Conservation (phyloP, 805 yeast species). For the Ogataea pilisensis region DNA sequence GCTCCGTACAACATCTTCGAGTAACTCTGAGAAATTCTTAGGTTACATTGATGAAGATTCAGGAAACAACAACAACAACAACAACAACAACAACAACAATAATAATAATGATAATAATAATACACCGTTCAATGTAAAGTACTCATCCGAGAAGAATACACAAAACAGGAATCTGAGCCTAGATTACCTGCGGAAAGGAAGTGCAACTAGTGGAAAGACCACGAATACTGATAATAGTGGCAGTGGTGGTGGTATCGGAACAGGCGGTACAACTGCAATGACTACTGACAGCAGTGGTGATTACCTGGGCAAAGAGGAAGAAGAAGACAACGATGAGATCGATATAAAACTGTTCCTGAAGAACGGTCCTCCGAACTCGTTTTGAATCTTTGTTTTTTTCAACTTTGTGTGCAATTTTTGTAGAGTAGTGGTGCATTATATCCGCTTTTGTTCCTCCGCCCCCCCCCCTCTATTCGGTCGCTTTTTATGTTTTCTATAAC, state of each 20-base stretch:
- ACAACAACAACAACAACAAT: conserved; percentile 1
- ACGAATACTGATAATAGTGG: conserved; percentile 7
- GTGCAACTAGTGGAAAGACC: conserved; percentile 17
- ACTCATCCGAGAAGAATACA: neutral
- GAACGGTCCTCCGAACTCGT: conserved; percentile 3
- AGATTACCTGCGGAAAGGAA: conserved; percentile 9
- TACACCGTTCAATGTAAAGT: neutral
- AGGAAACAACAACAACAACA: conserved; percentile 1
- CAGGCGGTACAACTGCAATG: neutral
- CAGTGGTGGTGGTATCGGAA: conserved; percentile 1
- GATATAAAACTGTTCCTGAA: conserved; percentile 23
- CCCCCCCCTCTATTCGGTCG: too few relatives aligned
- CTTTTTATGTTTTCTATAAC: too few relatives aligned
- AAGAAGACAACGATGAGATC: conserved; percentile 17
- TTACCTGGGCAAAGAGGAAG: conserved; percentile 2
- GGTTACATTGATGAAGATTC: conserved; percentile 9
- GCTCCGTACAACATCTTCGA: conserved; percentile 3
- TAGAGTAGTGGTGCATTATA: too few relatives aligned
- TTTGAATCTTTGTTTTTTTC: too few relatives aligned
- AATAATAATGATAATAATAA: too few relatives aligned
- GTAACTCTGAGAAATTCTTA: conserved; percentile 4
- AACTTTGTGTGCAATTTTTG: too few relatives aligned
- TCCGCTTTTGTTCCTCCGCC: too few relatives aligned
- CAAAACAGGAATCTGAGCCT: neutral
- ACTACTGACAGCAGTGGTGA: conserved; percentile 2